phyloP scores from a whole-genome alignment of 2,329 filamentous ascomycete genomes.

The Rugonectria rugulosa region DNA sequence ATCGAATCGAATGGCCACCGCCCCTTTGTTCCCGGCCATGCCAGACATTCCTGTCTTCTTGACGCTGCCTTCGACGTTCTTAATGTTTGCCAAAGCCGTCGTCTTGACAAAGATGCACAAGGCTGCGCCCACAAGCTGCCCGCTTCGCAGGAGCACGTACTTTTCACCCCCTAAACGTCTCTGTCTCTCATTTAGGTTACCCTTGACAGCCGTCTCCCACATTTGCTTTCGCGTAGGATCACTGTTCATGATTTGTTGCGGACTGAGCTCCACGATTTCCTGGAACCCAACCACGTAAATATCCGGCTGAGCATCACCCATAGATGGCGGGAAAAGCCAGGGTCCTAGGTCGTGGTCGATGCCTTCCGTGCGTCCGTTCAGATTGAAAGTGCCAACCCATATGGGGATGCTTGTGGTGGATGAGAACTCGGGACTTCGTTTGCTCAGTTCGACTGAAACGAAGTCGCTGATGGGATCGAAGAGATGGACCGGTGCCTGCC shows the following conservation, averaged over 20 bases:
- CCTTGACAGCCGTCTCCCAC: constrained; percentile 86
- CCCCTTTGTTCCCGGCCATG: constrained; percentile 97
- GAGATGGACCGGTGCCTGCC: constrained; percentile 82
- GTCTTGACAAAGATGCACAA: constrained; percentile 90
- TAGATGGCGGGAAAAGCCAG: constrained; percentile 77
- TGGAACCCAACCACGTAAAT: constrained; percentile 94
- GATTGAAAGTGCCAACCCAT: constrained; percentile 90
- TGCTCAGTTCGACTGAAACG: constrained; percentile 78
- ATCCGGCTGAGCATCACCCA: constrained; percentile 73
- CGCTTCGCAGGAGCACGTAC: constrained; percentile 89
- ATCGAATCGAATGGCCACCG: constrained; percentile 94
- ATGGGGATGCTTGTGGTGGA: constrained; percentile 78
- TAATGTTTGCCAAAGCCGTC: constrained; percentile 80
- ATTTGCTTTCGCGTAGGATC: constrained; percentile 84
- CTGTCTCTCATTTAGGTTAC: constrained; percentile 77
- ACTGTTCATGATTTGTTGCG: constrained; percentile 99
- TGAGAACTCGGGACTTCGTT: constrained; percentile 75
- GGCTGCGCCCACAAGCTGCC: constrained; percentile 93
- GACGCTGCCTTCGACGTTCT: constrained; percentile 94
- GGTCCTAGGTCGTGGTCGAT: constrained; percentile 80
- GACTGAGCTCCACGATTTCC: constrained; percentile 97
- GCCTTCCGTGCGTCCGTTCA: constrained; percentile 87
- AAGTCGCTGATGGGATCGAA: constrained; percentile 96
- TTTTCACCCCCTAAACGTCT: constrained; percentile 71
- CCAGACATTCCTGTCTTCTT: constrained; percentile 96